Evolutionary conservation across 1,284 basidiomycete species (phyloP), one percentile per base, ranked within the genome.

Genomic region (Tilletia setariae): DNA sequence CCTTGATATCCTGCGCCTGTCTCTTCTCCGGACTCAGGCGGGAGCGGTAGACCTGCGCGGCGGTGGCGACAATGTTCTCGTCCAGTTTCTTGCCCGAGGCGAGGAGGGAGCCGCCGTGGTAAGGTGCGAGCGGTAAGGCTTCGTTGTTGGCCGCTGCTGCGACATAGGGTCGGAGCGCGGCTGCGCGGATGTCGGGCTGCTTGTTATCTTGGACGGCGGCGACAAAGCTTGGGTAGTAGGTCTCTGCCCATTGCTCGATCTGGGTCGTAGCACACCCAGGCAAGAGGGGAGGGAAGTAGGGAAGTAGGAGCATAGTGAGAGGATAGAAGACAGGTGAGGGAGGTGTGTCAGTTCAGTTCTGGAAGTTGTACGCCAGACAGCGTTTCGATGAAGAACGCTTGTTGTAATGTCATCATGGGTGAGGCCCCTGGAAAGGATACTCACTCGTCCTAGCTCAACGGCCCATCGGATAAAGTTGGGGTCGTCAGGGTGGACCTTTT

Each of bases 401-500:
- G n/a, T n/a, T n/a, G n/a, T n/a, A n/a, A 40, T 40, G 35, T 4
- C 35, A 40, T 40, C 35, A 49, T 19, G 19, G 6, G 46, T 4
- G 46, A 16, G 21, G 19, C 4, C 3, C 19, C 46, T 49, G 4
- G 21, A 6, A n/a, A 43, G 19, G 15, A 19, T 13, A 66, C 68
- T 65, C 44, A 64, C 67, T 4, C 77, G 64, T 2, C 75, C 72
- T 1, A 82, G 63, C 67, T 80, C 79, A 9, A 81, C 71, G 19
- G 69, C 67, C 81, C 81, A 82, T 8, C 72, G 71, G 2, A 72
- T 47, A 67, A 91, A 94, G 84, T 90, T 93, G 51, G 94, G 94
- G 83, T 98, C 95, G 65, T 89, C 86, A 11, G 91, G 89, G 30
- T 86, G 82, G 0, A 92, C 88, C 78, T 91, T 91, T 28, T 87